phyloP scores from a whole-genome alignment of 2,329 filamentous ascomycete genomes.

The Trichoderma aggressivum region DNA sequence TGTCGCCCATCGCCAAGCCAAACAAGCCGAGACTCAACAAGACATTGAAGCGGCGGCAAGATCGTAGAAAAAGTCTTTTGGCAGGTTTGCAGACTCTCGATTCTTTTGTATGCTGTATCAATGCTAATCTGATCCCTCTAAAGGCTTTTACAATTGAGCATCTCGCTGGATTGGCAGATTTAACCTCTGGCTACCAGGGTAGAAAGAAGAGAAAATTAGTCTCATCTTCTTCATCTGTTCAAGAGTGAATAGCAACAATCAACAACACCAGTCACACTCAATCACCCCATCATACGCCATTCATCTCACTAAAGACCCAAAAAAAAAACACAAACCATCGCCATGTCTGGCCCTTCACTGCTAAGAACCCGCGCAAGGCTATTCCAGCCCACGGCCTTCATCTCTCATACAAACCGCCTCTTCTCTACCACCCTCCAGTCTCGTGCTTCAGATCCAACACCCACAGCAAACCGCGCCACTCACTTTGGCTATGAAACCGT shows the following conservation, averaged over 20 bases:
- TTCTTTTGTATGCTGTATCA: neutral
- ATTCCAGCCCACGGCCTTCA: slow-evolving; percentile 21
- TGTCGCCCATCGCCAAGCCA: slow-evolving; percentile 16
- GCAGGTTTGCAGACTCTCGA: neutral
- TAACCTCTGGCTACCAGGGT: neutral
- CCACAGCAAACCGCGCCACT: slow-evolving; percentile 56
- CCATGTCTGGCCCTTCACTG: slow-evolving; percentile 29
- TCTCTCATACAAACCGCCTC: slow-evolving; percentile 26
- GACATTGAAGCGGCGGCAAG: neutral
- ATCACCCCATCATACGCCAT: neutral
- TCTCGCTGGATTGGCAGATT: neutral
- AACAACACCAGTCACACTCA: neutral
- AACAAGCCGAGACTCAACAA: neutral
- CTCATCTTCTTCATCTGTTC: neutral
- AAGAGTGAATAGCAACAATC: neutral
- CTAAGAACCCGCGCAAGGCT: slow-evolving; percentile 29
- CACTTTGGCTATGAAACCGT: slow-evolving; percentile 91
- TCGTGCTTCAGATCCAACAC: slow-evolving; percentile 20
- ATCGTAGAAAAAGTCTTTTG: neutral
- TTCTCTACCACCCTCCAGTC: slow-evolving; percentile 28
- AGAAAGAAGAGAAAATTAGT: neutral
- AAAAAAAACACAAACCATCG: neutral
- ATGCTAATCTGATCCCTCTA: neutral
- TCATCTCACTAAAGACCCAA: neutral
- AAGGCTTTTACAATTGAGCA: neutral